phyloP scores from a whole-genome alignment of 208 protist species.

The Trypanosoma cruzi region DNA sequence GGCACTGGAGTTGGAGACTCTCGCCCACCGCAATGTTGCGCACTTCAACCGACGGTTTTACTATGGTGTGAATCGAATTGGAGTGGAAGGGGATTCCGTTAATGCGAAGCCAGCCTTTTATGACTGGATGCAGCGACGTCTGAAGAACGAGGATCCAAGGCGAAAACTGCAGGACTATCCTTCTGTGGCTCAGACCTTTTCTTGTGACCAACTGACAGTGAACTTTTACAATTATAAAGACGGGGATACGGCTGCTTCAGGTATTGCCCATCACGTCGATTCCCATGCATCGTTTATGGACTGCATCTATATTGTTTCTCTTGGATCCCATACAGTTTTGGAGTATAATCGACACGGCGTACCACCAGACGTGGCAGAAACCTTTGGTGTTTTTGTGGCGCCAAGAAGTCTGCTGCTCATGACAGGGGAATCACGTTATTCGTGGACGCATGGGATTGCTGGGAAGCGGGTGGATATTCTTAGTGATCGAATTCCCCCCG shows the following conservation, averaged over 20 bases:
- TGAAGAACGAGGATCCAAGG: constrained; percentile 45
- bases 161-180: constrained; percentile 37
- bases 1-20: constrained; percentile 41
- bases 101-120: constrained; percentile 67
- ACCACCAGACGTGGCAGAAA: constrained; percentile 29
- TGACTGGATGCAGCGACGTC: constrained; percentile 54
- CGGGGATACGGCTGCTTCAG: constrained; percentile 27
- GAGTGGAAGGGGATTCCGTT: constrained; percentile 46
- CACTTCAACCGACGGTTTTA: constrained; percentile 86
- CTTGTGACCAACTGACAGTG: constrained; percentile 77
- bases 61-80: constrained; percentile 69
- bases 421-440: constrained; percentile 67
- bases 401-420: constrained; percentile 68
- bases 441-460: constrained; percentile 78
- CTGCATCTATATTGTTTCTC: constrained; percentile 63
- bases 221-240: constrained; percentile 81
- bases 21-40: constrained; percentile 63
- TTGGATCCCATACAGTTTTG: constrained; percentile 83
- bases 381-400: constrained; percentile 46
- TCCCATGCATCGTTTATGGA: constrained; percentile 67
- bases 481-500: constrained; percentile 47
- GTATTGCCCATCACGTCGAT: constrained; percentile 82
- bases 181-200: background rate
- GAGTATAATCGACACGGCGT: constrained; percentile 60
- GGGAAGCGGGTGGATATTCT: constrained; percentile 71